Base-by-base conservation (phyloP, 495 filamentous ascomycete species). In the Aspergillus ellipticus region DNA sequence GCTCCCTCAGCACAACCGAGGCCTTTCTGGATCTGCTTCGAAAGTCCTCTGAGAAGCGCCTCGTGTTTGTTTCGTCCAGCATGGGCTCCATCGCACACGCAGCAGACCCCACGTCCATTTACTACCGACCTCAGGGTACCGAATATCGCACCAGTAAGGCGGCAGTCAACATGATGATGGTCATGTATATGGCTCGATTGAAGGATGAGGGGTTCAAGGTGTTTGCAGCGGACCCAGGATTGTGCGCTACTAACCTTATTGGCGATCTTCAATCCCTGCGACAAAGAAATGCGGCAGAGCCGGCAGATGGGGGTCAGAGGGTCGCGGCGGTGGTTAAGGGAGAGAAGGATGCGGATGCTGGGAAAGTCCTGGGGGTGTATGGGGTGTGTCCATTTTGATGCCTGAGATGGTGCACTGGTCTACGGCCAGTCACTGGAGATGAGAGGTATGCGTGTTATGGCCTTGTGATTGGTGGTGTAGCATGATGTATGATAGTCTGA, bases 71-170 rank as follows among this genome's bases (percentile, higher is more conserved):
- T 7, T 70, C 69, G 0, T 72, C 68, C 9, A 62, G 57, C 15
- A 52, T 74, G 26, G 70, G 70, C 2, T 79, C 76, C 1, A 28
- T 75, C 37, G 52, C 33, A 8, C 56, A 68, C 15, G 65, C 71
- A 13, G 19, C 65, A 0, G 69, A 78, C 37, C 56, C 62, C 8
- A 41, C 43, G 13, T 58, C 59, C 17, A 41, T 52, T 2, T 57
- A 51, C 41, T 69, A 69, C 41, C 42, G 56, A 11, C 28, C 53
- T 2, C 17, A 60, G 0, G 63, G 37, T 26, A 61, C 65, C 20
- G 59, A 64, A 26, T 76, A 77, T 48, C 64, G 74, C 2, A 60
- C 63, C 29, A 75, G 72, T 56, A 78, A 78, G 60, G 71, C 74
- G 16, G 75, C 75, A 13, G 8, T 78, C 49, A 72, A 76, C 43